A percentile compares a stretch with the other conserved stretches of the same genome.
Evolutionary conservation across 768 basidiomycete genomes (phyloP).

Genomic region (Boletus vinaceobasis): DNA sequence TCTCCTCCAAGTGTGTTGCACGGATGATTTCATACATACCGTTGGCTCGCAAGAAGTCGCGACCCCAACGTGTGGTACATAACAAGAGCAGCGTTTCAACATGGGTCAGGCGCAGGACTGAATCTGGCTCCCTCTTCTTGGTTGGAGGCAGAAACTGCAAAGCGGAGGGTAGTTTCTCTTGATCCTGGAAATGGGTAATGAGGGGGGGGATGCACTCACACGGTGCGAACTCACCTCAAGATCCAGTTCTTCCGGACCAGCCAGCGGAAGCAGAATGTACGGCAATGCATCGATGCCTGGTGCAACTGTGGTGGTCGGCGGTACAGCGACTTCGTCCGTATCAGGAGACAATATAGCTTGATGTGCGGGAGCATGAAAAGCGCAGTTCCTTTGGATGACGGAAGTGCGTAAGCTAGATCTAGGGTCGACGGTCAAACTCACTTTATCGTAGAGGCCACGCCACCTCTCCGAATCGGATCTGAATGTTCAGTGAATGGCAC

Average conservation of each 20-base stretch:
- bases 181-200: constrained; percentile 53
- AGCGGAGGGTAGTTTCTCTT: constrained; percentile 79
- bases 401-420: constrained; percentile 8
- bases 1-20: constrained; percentile 73
- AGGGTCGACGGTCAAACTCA: constrained; percentile 30
- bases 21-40: constrained; percentile 88
- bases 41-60: constrained; percentile 71
- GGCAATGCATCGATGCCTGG: constrained; percentile 85
- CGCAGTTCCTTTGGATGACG: constrained; percentile 59
- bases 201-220: not conserved
- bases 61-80: constrained; percentile 85
- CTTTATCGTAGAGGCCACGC: constrained; percentile 88
- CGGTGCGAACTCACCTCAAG: constrained; percentile 59
- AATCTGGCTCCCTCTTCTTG: constrained; percentile 81
- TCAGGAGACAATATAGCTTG: constrained; percentile 70
- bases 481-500: constrained; percentile 87
- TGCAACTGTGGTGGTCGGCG: constrained; percentile 53
- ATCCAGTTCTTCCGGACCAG: constrained; percentile 94
- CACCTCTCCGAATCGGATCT: constrained; percentile 82
- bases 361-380: constrained; percentile 67
- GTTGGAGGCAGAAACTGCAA: constrained; percentile 86
- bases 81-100: constrained; percentile 89
- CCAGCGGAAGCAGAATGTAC: constrained; percentile 83
- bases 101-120: constrained; percentile 71
- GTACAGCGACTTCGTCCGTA: constrained; percentile 48